These are phyloP conservation scores for Lignosus rhinocerotis DNA, from an alignment of 1,284 basidiomycete genomes.

Conservation along the genomic window DNA sequence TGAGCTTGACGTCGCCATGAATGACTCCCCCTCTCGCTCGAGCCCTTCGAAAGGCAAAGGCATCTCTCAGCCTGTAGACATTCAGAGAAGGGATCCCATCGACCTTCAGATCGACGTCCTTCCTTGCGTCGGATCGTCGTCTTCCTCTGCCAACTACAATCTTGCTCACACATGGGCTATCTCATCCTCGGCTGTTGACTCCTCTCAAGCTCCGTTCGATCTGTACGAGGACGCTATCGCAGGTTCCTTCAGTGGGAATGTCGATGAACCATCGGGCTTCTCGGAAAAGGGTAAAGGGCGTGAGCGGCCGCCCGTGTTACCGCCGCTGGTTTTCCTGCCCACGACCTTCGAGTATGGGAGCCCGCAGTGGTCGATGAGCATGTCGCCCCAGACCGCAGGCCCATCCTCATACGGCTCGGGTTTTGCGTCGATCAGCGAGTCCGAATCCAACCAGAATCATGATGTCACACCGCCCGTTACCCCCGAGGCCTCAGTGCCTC, in stretches of 20 bases:
- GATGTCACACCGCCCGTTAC: conserved; percentile 20
- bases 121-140: conserved; percentile 8
- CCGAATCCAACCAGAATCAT: conserved; percentile 23
- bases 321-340: conserved; percentile 60
- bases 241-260: conserved; percentile 19
- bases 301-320: conserved; percentile 60
- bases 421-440: conserved; percentile 23
- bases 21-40: conserved; percentile 1
- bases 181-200: conserved; percentile 11
- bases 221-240: conserved; percentile 5
- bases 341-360: conserved; percentile 48
- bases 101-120: conserved; percentile 40
- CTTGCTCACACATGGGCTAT: conserved; percentile 7
- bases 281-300: conserved; percentile 53
- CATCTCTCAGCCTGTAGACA: conserved; percentile 47
- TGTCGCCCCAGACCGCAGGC: conserved; percentile 41
- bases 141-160: conserved; percentile 3
- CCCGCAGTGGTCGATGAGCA: conserved; percentile 41
- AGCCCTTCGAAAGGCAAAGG: conserved; percentile 49
- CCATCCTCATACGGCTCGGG: conserved; percentile 56
- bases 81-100: conserved; percentile 34
- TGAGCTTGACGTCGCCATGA: conserved; percentile 16
- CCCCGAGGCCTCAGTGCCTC: conserved; percentile 11
- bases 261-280: conserved; percentile 22
- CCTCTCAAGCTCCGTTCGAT: background rate